Percentiles rank a stretch among this genome's conserved stretches.
Conservation (phyloP, 495 filamentous ascomycete genomes). For the Talaromyces ruber region DNA sequence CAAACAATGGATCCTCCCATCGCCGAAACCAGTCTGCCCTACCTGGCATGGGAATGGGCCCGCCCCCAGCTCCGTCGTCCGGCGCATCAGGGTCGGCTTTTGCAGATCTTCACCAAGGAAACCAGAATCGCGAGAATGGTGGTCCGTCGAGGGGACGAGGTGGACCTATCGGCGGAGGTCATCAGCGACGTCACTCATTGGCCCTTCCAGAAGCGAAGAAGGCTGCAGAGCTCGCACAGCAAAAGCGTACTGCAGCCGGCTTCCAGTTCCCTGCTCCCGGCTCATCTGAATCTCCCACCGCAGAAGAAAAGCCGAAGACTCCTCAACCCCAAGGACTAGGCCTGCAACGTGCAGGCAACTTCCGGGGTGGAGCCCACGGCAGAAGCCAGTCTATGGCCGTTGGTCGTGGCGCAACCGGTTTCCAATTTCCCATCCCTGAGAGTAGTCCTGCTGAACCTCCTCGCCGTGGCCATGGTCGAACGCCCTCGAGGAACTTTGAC, state of each 20-base stretch:
- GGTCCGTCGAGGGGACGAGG: conserved; percentile 70
- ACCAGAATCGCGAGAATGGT: conserved; percentile 62
- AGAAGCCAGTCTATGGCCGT: conserved; percentile 66
- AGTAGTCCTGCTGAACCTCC: conserved; percentile 53
- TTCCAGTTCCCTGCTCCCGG: conserved; percentile 90
- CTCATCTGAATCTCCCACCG: conserved; percentile 28
- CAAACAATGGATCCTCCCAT: conserved; percentile 76
- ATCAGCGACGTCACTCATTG: conserved; percentile 90
- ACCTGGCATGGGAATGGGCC: conserved; percentile 86
- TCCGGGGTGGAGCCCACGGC: conserved; percentile 45
- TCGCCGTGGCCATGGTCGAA: conserved; percentile 70
- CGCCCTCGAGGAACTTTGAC: conserved; percentile 87
- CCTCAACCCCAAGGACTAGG: conserved; percentile 35
- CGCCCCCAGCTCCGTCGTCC: conserved; percentile 87
- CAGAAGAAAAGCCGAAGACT: conserved; percentile 32
- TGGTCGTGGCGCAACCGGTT: conserved; percentile 53
- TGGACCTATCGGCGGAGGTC: conserved; percentile 63
- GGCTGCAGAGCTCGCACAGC: conserved; percentile 91
- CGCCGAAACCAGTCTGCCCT: conserved; percentile 97
- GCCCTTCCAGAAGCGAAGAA: conserved; percentile 95
- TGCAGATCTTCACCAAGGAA: conserved; percentile 61
- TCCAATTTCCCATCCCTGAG: conserved; percentile 68
- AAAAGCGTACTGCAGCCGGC: conserved; percentile 84
- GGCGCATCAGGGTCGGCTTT: conserved; percentile 78
- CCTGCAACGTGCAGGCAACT: conserved; percentile 40